Conservation (phyloP, 2,329 filamentous ascomycete genomes). For the Rhynchosporium secalis region DNA sequence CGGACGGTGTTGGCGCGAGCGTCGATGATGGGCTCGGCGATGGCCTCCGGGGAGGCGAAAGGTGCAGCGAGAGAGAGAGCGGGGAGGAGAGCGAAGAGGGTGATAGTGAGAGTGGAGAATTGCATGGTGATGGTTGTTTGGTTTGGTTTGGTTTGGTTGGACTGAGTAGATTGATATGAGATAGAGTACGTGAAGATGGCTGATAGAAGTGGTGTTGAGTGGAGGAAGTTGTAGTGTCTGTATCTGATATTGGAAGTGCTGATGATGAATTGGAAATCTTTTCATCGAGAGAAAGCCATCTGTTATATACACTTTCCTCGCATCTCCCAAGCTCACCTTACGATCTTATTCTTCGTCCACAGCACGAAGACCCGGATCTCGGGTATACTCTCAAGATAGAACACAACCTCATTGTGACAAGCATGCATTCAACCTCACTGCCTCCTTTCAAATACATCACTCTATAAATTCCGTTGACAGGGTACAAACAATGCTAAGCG, state of each 20-base stretch:
- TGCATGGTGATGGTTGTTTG: conserved; percentile 1
- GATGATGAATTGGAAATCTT: background rate
- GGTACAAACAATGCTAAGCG: background rate
- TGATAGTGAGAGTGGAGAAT: conserved; percentile 11
- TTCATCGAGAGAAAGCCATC: background rate
- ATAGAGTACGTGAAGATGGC: background rate
- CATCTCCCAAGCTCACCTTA: background rate
- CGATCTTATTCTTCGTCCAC: background rate
- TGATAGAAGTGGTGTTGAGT: background rate
- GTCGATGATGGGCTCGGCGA: background rate
- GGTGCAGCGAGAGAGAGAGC: conserved; percentile 5
- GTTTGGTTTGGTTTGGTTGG: no score
- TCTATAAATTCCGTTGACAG: background rate
- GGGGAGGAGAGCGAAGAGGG: conserved; percentile 9
- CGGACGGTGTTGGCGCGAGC: conserved; percentile 9
- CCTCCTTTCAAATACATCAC: background rate
- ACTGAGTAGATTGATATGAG: background rate
- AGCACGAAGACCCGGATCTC: background rate
- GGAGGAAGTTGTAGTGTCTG: background rate
- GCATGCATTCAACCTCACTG: background rate
- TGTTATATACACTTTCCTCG: conserved; percentile 1
- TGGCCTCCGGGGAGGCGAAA: conserved; percentile 1
- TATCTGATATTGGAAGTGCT: background rate
- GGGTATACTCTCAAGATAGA: background rate
- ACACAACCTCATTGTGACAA: background rate